These are phyloP conservation scores for Plectosphaerella plurivora DNA, from an alignment of 2,329 filamentous ascomycete genomes.

Conservation along the genomic window DNA sequence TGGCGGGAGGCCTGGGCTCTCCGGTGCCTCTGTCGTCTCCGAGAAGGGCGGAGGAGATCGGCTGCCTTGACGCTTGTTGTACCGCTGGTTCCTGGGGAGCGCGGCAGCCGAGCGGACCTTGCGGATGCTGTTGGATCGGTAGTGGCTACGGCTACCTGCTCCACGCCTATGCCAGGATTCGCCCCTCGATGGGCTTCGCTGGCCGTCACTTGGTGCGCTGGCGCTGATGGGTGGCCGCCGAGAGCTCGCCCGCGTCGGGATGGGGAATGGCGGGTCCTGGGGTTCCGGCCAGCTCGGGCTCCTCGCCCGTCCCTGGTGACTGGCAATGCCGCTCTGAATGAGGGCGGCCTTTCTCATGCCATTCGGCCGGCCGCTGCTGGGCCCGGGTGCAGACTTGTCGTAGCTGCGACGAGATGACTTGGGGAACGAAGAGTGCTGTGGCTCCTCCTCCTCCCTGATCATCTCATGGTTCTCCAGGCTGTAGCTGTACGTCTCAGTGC, in stretches of 20 bases:
- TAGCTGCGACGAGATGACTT: constrained; percentile 24
- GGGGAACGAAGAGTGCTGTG: constrained; percentile 13
- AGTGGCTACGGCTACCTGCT: constrained; percentile 36
- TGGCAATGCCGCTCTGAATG: constrained; percentile 73
- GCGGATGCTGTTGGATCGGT: constrained; percentile 61
- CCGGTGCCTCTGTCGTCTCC: constrained; percentile 60
- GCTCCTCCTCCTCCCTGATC: constrained; percentile 11
- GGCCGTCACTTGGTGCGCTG: constrained; percentile 67
- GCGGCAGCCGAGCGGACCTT: constrained; percentile 82
- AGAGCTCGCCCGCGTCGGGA: constrained; percentile 85
- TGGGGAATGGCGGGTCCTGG: constrained; percentile 78
- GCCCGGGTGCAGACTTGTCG: constrained; percentile 32
- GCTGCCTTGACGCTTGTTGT: constrained; percentile 47
- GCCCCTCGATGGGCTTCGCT: constrained; percentile 67
- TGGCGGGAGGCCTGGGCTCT: constrained; percentile 69
- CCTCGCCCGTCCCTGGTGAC: constrained; percentile 58
- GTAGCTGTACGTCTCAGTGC: constrained; percentile 41
- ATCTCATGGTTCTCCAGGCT: constrained; percentile 27
- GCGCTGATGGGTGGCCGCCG: constrained; percentile 63
- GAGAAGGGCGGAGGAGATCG: constrained; percentile 64
- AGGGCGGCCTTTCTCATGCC: constrained; percentile 74
- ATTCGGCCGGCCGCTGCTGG: constrained; percentile 42
- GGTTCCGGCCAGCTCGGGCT: constrained; percentile 62
- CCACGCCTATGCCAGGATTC: constrained; percentile 53
- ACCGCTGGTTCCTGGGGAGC: constrained; percentile 53